Evolutionary conservation across 495 filamentous ascomycete genomes (phyloP).

Genomic region (Trichoderma virens): DNA sequence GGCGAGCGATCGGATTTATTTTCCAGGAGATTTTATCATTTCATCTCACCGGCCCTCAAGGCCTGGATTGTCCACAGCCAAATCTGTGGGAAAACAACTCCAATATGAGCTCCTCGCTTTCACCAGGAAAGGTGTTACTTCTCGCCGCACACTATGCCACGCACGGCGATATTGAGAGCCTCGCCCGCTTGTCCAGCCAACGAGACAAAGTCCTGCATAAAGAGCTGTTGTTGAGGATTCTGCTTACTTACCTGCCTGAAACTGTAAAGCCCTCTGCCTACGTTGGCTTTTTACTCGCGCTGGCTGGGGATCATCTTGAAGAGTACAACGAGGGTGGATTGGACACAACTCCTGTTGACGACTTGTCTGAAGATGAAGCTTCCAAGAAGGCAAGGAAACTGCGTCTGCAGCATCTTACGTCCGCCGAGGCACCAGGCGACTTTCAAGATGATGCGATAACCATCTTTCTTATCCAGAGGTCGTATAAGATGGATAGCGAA

Average conservation of each 20-base stretch:
- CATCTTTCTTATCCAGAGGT: slow-evolving; percentile 67
- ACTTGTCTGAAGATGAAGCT: slow-evolving; percentile 57
- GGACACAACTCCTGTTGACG: slow-evolving; percentile 52
- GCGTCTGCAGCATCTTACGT: slow-evolving; percentile 53
- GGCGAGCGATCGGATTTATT: not conserved
- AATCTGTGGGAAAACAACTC: not conserved
- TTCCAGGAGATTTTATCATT: not conserved
- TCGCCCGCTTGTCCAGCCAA: slow-evolving; percentile 54
- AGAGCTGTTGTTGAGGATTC: slow-evolving; percentile 66
- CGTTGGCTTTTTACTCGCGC: slow-evolving; percentile 47
- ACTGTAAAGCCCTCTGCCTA: slow-evolving; percentile 59
- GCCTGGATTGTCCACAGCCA: not conserved
- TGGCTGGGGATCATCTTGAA: slow-evolving; percentile 38
- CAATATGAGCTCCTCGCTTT: slow-evolving; percentile 40
- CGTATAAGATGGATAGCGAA: slow-evolving; percentile 68
- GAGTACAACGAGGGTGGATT: slow-evolving; percentile 29
- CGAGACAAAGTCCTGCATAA: slow-evolving; percentile 50
- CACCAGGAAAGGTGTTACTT: slow-evolving; percentile 52
- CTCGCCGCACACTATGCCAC: slow-evolving; percentile 55
- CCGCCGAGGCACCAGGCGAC: slow-evolving; percentile 37
- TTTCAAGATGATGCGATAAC: slow-evolving; percentile 49
- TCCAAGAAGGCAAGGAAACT: slow-evolving; percentile 63
- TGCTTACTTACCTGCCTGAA: slow-evolving; percentile 82
- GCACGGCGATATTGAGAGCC: slow-evolving; percentile 48
- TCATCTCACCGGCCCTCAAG: not conserved